Percentiles rank a stretch among this genome's conserved stretches.
Conservation (phyloP, 352 stramenopile species). For the Globisporangium radiosum region DNA sequence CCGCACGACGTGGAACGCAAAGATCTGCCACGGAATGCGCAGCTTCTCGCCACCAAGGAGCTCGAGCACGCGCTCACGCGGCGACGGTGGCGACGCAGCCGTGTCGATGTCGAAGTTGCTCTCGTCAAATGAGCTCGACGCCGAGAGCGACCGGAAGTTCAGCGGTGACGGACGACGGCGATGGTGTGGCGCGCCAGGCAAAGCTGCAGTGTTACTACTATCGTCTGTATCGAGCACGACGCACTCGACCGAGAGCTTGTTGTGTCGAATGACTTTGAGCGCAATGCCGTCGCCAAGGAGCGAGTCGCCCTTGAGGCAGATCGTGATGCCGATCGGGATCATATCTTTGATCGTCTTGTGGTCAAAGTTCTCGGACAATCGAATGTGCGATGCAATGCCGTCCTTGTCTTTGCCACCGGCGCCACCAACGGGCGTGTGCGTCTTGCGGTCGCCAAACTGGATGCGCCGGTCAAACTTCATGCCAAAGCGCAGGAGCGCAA, state of each 20-base stretch:
- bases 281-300: slow-evolving; percentile 66
- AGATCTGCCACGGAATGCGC: slow-evolving; percentile 65
- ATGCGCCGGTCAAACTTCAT: slow-evolving; percentile 86
- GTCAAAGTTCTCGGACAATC: slow-evolving; percentile 84
- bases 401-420: slow-evolving; percentile 24
- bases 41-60: slow-evolving; percentile 81
- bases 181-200: too few species aligned
- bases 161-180: not conserved
- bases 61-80: slow-evolving; percentile 61
- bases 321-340: slow-evolving; percentile 81
- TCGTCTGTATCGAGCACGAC: slow-evolving; percentile 60
- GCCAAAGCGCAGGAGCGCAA: slow-evolving; percentile 79
- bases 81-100: slow-evolving; percentile 4
- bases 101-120: slow-evolving; percentile 18
- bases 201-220: not conserved
- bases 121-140: slow-evolving; percentile 35
- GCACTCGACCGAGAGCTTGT: slow-evolving; percentile 81
- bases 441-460: slow-evolving; percentile 62
- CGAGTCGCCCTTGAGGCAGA: slow-evolving; percentile 71
- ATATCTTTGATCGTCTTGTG: slow-evolving; percentile 89
- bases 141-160: slow-evolving; percentile 21
- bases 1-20: slow-evolving; percentile 65
- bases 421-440: slow-evolving; percentile 11
- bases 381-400: slow-evolving; percentile 66
- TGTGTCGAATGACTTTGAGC: slow-evolving; percentile 78